Base-by-base conservation (phyloP, 2,329 filamentous ascomycete genomes). In the Phialocephala subalpina region DNA sequence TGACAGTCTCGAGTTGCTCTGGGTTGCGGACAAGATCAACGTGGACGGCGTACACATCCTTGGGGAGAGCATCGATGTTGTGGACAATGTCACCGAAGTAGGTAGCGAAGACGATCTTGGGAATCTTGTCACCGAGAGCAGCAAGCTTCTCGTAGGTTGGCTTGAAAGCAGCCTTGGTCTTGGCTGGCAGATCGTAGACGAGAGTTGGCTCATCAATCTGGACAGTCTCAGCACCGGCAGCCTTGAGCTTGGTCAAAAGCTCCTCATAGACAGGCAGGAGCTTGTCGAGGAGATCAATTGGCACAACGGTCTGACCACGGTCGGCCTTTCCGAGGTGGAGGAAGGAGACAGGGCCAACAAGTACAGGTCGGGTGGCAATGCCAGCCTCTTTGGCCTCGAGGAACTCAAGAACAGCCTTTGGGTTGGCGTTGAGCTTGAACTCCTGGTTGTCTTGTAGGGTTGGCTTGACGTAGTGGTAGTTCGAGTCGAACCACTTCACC, bases 401-500 rank as follows among this genome's bases (percentile, higher is more conserved):
- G 89, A 96, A 99, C 82, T 99, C 93, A 75, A 81, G 85, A 73
- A 99, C 92, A 75, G 96, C 94, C 91, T 99, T 99, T 81, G 96
- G 94, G 82, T 90, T 91, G 75, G 88, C 83, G 69, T 86, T 83
- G 70, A 99, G 93, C 84, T 91, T 94, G 90, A 99, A 99, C 78
- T 87, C 90, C 89, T 99, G 96, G 87, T 92, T 92, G 85, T 97
- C 91, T 84, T 97, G 94, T 74, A 99, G 89, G 70, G 96, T 97
- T 72, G 96, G 96, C 90, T 98, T 98, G 85, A 98, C 96, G 83
- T 99, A 99, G 89, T 98, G 96, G 91, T 99, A 99, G 92, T 99
- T 99, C 73, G 94, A 97, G 88, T 99, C 96, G 80, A 99, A 99
- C 96, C 96, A 99, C 88, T 99, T 99, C 77, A 99, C 96, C 96